Conservation (phyloP, 768 basidiomycete genomes). For the Lactarius deliciosus region DNA sequence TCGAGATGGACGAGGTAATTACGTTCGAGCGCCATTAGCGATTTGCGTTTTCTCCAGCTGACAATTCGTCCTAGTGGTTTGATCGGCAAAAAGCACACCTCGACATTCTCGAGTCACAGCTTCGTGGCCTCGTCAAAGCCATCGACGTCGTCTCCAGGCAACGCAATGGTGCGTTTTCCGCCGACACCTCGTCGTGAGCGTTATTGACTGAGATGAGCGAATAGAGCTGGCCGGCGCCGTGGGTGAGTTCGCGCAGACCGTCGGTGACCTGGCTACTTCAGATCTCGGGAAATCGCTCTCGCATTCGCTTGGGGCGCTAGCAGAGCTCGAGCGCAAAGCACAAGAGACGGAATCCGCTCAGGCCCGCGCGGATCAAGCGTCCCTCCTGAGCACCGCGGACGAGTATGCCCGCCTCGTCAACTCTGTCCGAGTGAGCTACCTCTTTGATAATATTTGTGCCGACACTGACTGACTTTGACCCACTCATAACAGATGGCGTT, state of each 20-base stretch:
- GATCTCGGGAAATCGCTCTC: conserved; percentile 77
- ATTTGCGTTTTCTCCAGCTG: not conserved
- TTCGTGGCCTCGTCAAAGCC: conserved; percentile 82
- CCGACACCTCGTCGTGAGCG: not conserved
- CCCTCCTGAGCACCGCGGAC: conserved; percentile 82
- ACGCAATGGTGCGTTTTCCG: conserved; percentile 54
- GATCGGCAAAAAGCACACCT: conserved; percentile 82
- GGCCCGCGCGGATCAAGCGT: conserved; percentile 78
- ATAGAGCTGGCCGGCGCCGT: conserved; percentile 68
- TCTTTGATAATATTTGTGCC: not conserved
- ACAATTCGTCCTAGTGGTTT: conserved; percentile 70
- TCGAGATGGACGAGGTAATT: conserved; percentile 82
- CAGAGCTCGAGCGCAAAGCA: conserved; percentile 69
- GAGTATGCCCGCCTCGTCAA: conserved; percentile 92
- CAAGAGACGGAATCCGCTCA: conserved; percentile 74
- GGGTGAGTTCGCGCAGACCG: conserved; percentile 76
- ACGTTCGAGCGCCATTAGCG: conserved; percentile 15
- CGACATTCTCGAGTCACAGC: conserved; percentile 86
- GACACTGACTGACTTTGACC: not conserved
- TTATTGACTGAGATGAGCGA: not conserved
- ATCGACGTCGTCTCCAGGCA: conserved; percentile 85
- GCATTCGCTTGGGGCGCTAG: conserved; percentile 64
- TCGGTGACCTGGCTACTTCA: conserved; percentile 67
- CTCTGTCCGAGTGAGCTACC: conserved; percentile 64
- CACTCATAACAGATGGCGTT: conserved; percentile 67